A percentile compares a stretch with the other conserved stretches of the same genome.
phyloP scores from a whole-genome alignment of 371 early-diverging fungal species.

The Apophysomyces variabilis region DNA sequence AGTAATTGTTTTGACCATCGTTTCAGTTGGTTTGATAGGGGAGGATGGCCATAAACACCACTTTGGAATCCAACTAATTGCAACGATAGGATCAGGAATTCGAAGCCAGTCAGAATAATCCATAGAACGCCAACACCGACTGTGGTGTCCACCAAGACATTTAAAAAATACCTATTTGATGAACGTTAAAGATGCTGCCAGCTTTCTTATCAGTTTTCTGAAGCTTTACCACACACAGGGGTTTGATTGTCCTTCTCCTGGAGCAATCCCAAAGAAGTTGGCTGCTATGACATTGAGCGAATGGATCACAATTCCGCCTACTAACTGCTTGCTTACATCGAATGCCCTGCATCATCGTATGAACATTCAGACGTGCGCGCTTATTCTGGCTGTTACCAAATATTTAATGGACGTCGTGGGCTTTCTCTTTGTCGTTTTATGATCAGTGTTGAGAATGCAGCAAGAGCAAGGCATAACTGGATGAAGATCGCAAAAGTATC shows the following conservation, averaged over 20 bases:
- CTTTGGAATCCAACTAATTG: slow-evolving; percentile 48
- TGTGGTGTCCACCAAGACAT: slow-evolving; percentile 73
- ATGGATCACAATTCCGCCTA: slow-evolving; percentile 68
- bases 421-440: slow-evolving; percentile 65
- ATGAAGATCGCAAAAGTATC: slow-evolving; percentile 69
- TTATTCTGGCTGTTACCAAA: slow-evolving; percentile 52
- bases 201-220: not conserved
- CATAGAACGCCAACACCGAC: slow-evolving; percentile 69
- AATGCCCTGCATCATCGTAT: slow-evolving; percentile 49
- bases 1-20: slow-evolving; percentile 64
- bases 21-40: slow-evolving; percentile 45
- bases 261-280: slow-evolving; percentile 55
- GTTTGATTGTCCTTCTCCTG: slow-evolving; percentile 56
- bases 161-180: slow-evolving; percentile 68
- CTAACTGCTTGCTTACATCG: slow-evolving; percentile 70
- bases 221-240: slow-evolving; percentile 69
- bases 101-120: slow-evolving; percentile 53
- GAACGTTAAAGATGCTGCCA: not conserved
- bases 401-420: slow-evolving; percentile 62
- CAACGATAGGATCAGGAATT: slow-evolving; percentile 34
- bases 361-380: slow-evolving; percentile 1
- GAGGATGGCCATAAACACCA: slow-evolving; percentile 72
- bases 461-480: slow-evolving; percentile 62
- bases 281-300: slow-evolving; percentile 66
- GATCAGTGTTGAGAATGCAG: slow-evolving; percentile 67